Percentiles rank a stretch among this genome's conserved stretches.
Evolutionary conservation across 2,329 filamentous ascomycete genomes (phyloP).

Genomic region (Penicillium sp.): DNA sequence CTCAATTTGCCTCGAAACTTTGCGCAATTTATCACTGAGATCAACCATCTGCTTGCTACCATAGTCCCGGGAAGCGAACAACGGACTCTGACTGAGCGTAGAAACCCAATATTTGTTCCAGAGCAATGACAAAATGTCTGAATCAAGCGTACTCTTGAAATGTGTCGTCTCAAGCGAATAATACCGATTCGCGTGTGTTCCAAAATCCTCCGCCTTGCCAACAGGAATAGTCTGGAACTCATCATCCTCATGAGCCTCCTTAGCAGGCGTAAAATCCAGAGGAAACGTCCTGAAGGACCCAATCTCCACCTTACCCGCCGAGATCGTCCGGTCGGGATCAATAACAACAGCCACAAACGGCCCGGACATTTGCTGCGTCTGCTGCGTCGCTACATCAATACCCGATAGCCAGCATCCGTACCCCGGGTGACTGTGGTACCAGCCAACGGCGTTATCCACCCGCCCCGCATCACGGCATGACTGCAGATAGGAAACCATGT

Average conservation of each 20-base stretch:
- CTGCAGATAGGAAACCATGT: slow-evolving; percentile 84
- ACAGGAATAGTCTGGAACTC: slow-evolving; percentile 67
- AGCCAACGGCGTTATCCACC: slow-evolving; percentile 90
- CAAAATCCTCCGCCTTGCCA: slow-evolving; percentile 94
- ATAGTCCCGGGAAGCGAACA: slow-evolving; percentile 91
- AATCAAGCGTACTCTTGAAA: slow-evolving; percentile 91
- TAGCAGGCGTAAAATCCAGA: slow-evolving; percentile 64
- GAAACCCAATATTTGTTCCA: slow-evolving; percentile 99
- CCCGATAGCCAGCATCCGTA: slow-evolving; percentile 98
- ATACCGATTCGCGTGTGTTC: slow-evolving; percentile 86
- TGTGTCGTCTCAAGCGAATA: slow-evolving; percentile 89
- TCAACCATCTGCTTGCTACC: slow-evolving; percentile 90
- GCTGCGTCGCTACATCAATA: slow-evolving; percentile 90
- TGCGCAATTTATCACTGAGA: slow-evolving; percentile 76
- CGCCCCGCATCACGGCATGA: slow-evolving; percentile 73
- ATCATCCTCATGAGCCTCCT: slow-evolving; percentile 47
- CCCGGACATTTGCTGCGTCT: slow-evolving; percentile 84
- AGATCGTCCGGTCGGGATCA: slow-evolving; percentile 93
- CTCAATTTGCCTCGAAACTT: slow-evolving; percentile 54
- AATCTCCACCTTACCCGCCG: slow-evolving; percentile 93
- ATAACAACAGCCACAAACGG: slow-evolving; percentile 96
- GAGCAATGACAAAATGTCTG: slow-evolving; percentile 78
- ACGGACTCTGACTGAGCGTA: slow-evolving; percentile 85
- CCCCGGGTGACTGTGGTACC: slow-evolving; percentile 97
- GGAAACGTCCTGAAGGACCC: slow-evolving; percentile 94